Percentiles rank a stretch among this genome's conserved stretches.
Conservation (phyloP, 2,329 filamentous ascomycete genomes). For the Clarireedia paspali region DNA sequence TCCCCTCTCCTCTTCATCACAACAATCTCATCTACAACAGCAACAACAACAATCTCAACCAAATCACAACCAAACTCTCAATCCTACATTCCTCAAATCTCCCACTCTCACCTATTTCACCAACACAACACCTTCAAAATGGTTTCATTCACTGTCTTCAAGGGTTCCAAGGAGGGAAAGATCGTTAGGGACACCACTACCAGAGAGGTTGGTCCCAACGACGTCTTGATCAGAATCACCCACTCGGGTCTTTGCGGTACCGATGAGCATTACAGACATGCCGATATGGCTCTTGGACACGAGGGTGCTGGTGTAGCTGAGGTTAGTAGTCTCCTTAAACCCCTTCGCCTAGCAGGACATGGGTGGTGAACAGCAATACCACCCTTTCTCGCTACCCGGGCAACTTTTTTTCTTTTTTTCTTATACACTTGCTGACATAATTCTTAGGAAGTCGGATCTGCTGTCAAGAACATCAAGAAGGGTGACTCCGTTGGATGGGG, state of each 20-base stretch:
- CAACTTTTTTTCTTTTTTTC: not conserved
- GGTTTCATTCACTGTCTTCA: slow-evolving; percentile 52
- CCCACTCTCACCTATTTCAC: not conserved
- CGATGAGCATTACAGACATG: slow-evolving; percentile 34
- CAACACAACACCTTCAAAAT: slow-evolving; percentile 10
- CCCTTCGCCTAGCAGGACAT: slow-evolving; percentile 2
- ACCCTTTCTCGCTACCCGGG: not conserved
- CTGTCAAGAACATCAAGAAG: slow-evolving; percentile 32
- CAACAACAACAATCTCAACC: not conserved
- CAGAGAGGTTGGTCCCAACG: slow-evolving; percentile 38
- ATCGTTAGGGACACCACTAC: slow-evolving; percentile 43
- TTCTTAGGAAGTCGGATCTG: slow-evolving; percentile 30
- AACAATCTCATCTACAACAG: not conserved
- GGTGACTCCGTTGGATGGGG: slow-evolving; percentile 44
- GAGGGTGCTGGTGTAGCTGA: slow-evolving; percentile 42
- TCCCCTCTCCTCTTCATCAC: not conserved
- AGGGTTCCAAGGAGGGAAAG: slow-evolving; percentile 49
- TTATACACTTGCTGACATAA: not conserved
- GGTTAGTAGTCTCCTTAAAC: slow-evolving; percentile 10
- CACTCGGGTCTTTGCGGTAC: slow-evolving; percentile 63
- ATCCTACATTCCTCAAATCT: not conserved
- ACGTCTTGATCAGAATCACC: slow-evolving; percentile 56
- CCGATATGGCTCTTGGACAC: slow-evolving; percentile 39
- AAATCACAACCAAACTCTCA: not conserved
- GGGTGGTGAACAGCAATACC: not conserved